phyloP scores from a whole-genome alignment of 768 basidiomycete species.

The Crepidotus variabilis region DNA sequence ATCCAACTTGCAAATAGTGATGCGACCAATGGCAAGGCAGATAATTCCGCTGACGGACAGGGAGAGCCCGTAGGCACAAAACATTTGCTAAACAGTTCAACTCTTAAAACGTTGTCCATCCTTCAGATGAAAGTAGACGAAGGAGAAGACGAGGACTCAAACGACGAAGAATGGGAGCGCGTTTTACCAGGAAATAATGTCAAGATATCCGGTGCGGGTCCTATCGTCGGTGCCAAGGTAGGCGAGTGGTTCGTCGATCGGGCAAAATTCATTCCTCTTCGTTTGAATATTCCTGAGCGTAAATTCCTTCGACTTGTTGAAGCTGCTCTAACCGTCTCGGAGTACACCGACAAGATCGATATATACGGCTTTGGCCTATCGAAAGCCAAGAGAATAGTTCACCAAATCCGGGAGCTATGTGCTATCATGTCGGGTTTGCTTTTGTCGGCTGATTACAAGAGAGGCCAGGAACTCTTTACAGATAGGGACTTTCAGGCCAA shows the following conservation, averaged over 20 bases:
- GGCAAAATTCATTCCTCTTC: constrained; percentile 76
- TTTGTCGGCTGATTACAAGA: constrained; percentile 81
- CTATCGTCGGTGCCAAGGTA: constrained; percentile 54
- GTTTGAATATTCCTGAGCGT: constrained; percentile 70
- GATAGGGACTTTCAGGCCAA: constrained; percentile 81
- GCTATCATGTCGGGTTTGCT: constrained; percentile 84
- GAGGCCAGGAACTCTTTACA: constrained; percentile 81
- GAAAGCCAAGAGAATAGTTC: constrained; percentile 84
- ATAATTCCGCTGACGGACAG: constrained; percentile 26
- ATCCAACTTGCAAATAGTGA: constrained; percentile 24
- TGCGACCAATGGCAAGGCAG: neutral
- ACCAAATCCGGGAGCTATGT: constrained; percentile 83
- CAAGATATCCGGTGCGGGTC: constrained; percentile 51
- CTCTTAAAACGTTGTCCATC: neutral
- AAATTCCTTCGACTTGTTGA: constrained; percentile 84
- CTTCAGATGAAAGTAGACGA: constrained; percentile 46
- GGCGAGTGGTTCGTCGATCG: constrained; percentile 88
- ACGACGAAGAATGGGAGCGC: constrained; percentile 42
- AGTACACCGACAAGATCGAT: constrained; percentile 90
- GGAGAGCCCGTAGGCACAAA: constrained; percentile 21
- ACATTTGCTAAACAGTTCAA: neutral
- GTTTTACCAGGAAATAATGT: constrained; percentile 26
- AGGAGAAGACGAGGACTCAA: constrained; percentile 25
- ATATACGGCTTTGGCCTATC: constrained; percentile 73
- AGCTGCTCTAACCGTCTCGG: constrained; percentile 79